phyloP scores from a whole-genome alignment of 2,329 filamentous ascomycete genomes.

The Fusarium hainanense region DNA sequence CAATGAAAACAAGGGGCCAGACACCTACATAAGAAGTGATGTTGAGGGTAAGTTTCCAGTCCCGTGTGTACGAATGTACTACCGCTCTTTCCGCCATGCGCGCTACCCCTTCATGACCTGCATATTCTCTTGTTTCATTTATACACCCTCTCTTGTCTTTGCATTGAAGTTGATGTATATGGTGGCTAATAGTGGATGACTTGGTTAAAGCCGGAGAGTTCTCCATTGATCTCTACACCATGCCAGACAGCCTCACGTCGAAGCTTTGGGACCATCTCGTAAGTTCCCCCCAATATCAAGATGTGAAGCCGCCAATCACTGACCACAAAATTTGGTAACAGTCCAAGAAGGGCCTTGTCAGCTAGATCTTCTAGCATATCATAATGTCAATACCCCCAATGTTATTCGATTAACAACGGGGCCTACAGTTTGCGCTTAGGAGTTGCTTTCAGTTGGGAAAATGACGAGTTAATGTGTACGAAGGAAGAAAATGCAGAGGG shows the following conservation, averaged over 20 bases:
- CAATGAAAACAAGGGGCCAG: conserved; percentile 93
- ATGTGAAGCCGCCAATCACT: conserved; percentile 2
- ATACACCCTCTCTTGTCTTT: conserved; percentile 22
- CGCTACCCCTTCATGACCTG: neutral
- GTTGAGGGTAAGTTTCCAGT: conserved; percentile 78
- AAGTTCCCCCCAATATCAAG: conserved; percentile 42
- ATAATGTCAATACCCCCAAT: conserved; percentile 35
- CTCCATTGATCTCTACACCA: conserved; percentile 97
- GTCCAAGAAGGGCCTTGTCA: conserved; percentile 57
- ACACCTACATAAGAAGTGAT: conserved; percentile 98
- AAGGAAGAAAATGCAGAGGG: conserved; percentile 10
- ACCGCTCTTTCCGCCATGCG: neutral
- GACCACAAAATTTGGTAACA: conserved; percentile 24
- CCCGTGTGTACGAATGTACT: neutral
- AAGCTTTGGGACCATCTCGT: conserved; percentile 92
- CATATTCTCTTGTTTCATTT: neutral
- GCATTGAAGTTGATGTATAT: conserved; percentile 48
- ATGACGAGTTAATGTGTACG: conserved; percentile 42
- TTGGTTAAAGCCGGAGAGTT: conserved; percentile 83
- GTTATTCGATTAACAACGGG: conserved; percentile 32
- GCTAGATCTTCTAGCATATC: conserved; percentile 40
- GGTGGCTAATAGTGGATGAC: conserved; percentile 52
- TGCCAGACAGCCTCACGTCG: conserved; percentile 88
- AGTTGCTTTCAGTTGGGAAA: conserved; percentile 38
- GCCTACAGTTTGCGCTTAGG: conserved; percentile 37